Evolutionary conservation across 805 yeast genomes (phyloP), one percentile per base, ranked within the genome.

Genomic region (Cyberlindnera mississippiensis): DNA sequence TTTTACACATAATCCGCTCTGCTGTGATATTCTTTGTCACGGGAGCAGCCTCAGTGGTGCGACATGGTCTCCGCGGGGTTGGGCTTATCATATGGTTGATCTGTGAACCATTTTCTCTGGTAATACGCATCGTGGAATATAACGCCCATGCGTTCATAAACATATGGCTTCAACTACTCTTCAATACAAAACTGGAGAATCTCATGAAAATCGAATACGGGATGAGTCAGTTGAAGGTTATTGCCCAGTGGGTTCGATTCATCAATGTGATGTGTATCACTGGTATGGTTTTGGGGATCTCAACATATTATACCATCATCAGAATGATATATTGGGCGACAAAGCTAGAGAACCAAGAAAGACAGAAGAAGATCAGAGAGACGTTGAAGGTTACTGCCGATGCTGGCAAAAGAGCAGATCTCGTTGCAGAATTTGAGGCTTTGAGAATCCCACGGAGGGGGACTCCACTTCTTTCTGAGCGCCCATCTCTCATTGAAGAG

Each of bases 321-420:
- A 45, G 53, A 18, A 24, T 45, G 17, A 54, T 56, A 9, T 56
- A 51, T 26, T 43, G 55, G 52, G 17, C 51, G 28, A 55, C 60
- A 2, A 46, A 46, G 33, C 26, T 49, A 14, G 57, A 50, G 12
- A 45, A 46, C 16, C 26, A 34, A 28, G 32, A 30, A n/a, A 29
- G 33, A 20, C 15, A 39, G 19, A 28, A 41, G 29, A 37, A 29
- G 14, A 20, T 38, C 13, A 41, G 22, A 13, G 30, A 35, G 26
- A 26, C 18, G 27, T 33, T 35, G n/a, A 48, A 45, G 18, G 40
- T 40, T 27, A 19, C 37, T 11, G 19, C 30, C 4, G 38, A 33
- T 17, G 3, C 9, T 19, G 35, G 33, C 39, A 39, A 19, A 12
- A 28, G 31, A 3, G 22, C 26, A 18, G 30, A 35, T 13, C 29